Evolutionary conservation across 2,329 filamentous ascomycete species (phyloP).

Genomic region (Nigrograna mackinnonii): DNA sequence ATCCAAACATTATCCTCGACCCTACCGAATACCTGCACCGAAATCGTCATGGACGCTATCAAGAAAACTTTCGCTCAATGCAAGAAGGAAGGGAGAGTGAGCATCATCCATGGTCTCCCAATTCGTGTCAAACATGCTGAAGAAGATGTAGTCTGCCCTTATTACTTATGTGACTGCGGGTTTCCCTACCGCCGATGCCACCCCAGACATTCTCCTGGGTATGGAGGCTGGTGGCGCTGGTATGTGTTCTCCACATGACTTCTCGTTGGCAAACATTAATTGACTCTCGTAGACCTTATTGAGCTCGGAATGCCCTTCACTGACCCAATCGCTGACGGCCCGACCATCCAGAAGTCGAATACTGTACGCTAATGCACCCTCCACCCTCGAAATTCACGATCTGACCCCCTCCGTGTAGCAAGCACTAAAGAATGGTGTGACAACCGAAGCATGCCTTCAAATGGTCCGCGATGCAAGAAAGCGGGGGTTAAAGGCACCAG

Average conservation of each 20-base stretch:
- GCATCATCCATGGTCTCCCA: slow-evolving; percentile 3
- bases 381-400: no score
- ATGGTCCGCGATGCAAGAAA: slow-evolving; percentile 82
- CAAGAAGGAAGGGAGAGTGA: slow-evolving; percentile 53
- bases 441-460: slow-evolving; percentile 74
- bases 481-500: slow-evolving; percentile 76
- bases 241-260: slow-evolving; percentile 48
- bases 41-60: slow-evolving; percentile 50
- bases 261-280: slow-evolving; percentile 10
- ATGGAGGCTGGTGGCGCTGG: slow-evolving; percentile 93
- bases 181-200: slow-evolving; percentile 81
- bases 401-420: no score
- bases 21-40: background rate
- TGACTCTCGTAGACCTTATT: slow-evolving; percentile 71
- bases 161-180: slow-evolving; percentile 97
- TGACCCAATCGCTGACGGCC: slow-evolving; percentile 96
- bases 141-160: slow-evolving; percentile 68
- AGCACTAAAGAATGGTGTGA: slow-evolving; percentile 87
- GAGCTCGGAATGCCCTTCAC: slow-evolving; percentile 97
- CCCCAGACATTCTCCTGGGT: slow-evolving; percentile 79
- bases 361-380: slow-evolving; percentile 59
- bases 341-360: slow-evolving; percentile 95
- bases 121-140: background rate
- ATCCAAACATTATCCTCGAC: background rate
- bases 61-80: slow-evolving; percentile 55